phyloP scores from a whole-genome alignment of 352 stramenopile genomes.

The Phytophthora colocasiae region DNA sequence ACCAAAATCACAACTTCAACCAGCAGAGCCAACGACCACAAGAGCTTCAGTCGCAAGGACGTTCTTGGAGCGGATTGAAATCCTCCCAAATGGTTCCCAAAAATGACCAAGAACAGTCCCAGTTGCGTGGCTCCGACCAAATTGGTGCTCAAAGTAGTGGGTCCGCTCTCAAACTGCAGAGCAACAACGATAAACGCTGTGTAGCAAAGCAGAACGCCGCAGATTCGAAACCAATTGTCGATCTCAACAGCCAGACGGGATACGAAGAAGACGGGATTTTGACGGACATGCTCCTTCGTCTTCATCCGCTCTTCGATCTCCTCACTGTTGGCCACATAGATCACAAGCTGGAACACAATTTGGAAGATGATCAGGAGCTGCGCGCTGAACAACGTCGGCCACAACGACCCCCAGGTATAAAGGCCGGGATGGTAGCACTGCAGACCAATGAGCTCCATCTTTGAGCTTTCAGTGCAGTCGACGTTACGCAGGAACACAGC shows the following conservation, averaged over 20 bases:
- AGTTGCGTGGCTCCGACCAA: slow-evolving; percentile 70
- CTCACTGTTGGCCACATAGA: slow-evolving; percentile 80
- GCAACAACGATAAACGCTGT: slow-evolving; percentile 71
- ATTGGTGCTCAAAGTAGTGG: slow-evolving; percentile 66
- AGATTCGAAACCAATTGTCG: slow-evolving; percentile 79
- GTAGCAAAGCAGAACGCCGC: slow-evolving; percentile 76
- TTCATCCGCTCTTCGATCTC: slow-evolving; percentile 70
- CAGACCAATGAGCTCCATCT: slow-evolving; percentile 72
- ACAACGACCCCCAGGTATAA: slow-evolving; percentile 75
- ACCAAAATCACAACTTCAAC: slow-evolving; percentile 75
- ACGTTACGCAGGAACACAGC: slow-evolving; percentile 83
- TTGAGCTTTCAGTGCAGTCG: slow-evolving; percentile 53
- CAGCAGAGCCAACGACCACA: slow-evolving; percentile 83
- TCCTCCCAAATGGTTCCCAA: slow-evolving; percentile 76
- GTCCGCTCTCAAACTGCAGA: slow-evolving; percentile 66
- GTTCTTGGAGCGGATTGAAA: slow-evolving; percentile 72
- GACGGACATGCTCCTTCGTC: slow-evolving; percentile 65
- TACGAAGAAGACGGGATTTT: slow-evolving; percentile 81
- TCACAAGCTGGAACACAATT: slow-evolving; percentile 86
- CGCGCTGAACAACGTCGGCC: slow-evolving; percentile 81
- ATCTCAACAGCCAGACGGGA: slow-evolving; percentile 76
- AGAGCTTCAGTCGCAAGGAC: slow-evolving; percentile 70
- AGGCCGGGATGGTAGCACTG: slow-evolving; percentile 69
- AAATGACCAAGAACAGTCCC: slow-evolving; percentile 63
- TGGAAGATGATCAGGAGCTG: slow-evolving; percentile 88